A percentile compares a stretch with the other conserved stretches of the same genome.
These are phyloP conservation scores for Amanita brunnescens DNA, from an alignment of 768 basidiomycete genomes.

Conservation along the genomic window DNA sequence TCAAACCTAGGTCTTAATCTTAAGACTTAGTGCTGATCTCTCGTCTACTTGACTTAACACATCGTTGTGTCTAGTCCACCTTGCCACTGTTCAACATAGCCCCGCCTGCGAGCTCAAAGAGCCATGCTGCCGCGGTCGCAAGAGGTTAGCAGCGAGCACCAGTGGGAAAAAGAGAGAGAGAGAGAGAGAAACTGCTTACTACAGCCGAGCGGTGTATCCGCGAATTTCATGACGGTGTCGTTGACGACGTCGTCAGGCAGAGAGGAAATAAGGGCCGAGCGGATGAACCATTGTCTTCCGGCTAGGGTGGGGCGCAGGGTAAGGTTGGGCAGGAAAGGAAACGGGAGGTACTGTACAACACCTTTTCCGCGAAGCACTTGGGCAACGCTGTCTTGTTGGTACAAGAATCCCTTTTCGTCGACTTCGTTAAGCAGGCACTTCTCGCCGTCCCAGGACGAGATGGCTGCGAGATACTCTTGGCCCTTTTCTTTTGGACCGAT, in stretches of 20 bases:
- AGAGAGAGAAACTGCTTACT: too few species aligned
- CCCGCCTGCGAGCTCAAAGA: slow-evolving; percentile 86
- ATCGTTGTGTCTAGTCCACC: too few species aligned
- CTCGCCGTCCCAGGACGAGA: slow-evolving; percentile 87
- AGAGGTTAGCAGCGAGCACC: too few species aligned
- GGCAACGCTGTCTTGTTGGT: slow-evolving; percentile 88
- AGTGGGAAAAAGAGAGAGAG: too few species aligned
- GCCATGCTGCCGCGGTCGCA: too few species aligned
- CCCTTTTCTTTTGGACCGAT: slow-evolving; percentile 67
- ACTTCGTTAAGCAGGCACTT: slow-evolving; percentile 84
- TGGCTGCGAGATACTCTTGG: slow-evolving; percentile 69
- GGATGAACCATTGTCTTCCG: slow-evolving; percentile 86
- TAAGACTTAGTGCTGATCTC: too few species aligned
- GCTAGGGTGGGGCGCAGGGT: slow-evolving; percentile 28
- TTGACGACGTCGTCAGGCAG: slow-evolving; percentile 84
- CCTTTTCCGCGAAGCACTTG: slow-evolving; percentile 83
- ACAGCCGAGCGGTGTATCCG: slow-evolving; percentile 82
- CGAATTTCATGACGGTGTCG: slow-evolving; percentile 73
- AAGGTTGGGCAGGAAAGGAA: neutral
- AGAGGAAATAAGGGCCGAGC: slow-evolving; percentile 73
- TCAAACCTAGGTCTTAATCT: too few species aligned
- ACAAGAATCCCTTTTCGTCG: slow-evolving; percentile 79
- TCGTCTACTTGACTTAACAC: too few species aligned
- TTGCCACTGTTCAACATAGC: too few species aligned
- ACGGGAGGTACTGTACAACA: slow-evolving; percentile 21